Conservation (phyloP, 768 basidiomycete species). For the Boletus speciosus region DNA sequence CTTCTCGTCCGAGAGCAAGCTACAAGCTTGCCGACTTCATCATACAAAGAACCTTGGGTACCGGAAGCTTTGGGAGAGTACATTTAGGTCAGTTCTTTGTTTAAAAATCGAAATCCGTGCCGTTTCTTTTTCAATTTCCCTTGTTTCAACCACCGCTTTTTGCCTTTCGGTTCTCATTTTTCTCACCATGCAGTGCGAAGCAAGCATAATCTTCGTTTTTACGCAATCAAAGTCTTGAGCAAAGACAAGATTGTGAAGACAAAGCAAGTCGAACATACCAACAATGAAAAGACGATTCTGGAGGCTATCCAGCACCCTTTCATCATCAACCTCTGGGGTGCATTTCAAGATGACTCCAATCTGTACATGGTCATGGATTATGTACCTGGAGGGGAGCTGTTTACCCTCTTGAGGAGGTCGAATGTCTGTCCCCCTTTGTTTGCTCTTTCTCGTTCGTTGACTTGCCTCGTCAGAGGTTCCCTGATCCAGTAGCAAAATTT, state of each 20-base stretch:
- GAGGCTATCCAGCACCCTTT: slow-evolving; percentile 85
- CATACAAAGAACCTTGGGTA: slow-evolving; percentile 82
- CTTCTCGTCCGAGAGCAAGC: slow-evolving; percentile 54
- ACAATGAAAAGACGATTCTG: slow-evolving; percentile 89
- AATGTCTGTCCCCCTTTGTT: slow-evolving; percentile 52
- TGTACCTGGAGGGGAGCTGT: slow-evolving; percentile 94
- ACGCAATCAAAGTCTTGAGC: slow-evolving; percentile 91
- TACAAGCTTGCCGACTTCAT: slow-evolving; percentile 77
- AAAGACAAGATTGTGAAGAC: slow-evolving; percentile 90
- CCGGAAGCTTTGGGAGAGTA: slow-evolving; percentile 97
- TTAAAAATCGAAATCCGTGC: neutral
- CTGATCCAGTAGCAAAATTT: slow-evolving; percentile 96
- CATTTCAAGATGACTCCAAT: slow-evolving; percentile 88
- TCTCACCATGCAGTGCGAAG: slow-evolving; percentile 60
- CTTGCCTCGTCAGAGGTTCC: slow-evolving; percentile 64
- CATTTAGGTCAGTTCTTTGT: slow-evolving; percentile 58
- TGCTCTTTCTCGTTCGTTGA: slow-evolving; percentile 11
- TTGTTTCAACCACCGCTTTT: neutral
- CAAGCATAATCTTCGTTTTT: slow-evolving; percentile 92
- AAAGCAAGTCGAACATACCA: slow-evolving; percentile 97
- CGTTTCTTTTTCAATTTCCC: neutral
- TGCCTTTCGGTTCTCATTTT: neutral
- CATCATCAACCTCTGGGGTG: slow-evolving; percentile 95
- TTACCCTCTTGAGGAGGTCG: slow-evolving; percentile 86
- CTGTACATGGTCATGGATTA: slow-evolving; percentile 99